Percentiles rank a stretch among this genome's conserved stretches.
Conservation (phyloP, 2,329 filamentous ascomycete species). For the Nothopassalora personata region DNA sequence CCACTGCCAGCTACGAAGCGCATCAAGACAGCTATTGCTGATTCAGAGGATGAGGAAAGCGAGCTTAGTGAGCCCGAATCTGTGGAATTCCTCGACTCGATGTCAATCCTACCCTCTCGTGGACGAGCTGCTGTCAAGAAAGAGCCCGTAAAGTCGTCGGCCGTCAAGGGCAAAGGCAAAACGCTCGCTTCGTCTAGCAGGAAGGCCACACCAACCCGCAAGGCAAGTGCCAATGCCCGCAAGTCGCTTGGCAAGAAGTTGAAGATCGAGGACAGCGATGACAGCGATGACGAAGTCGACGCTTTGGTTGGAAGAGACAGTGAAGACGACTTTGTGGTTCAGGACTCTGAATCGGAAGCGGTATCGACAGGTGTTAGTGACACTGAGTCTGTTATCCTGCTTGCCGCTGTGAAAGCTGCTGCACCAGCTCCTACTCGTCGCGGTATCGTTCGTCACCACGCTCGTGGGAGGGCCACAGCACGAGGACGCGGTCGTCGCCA, state of each 20-base stretch:
- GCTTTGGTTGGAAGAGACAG: slow-evolving; percentile 31
- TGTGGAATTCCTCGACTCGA: slow-evolving; percentile 19
- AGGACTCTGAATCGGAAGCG: slow-evolving; percentile 31
- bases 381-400: slow-evolving; percentile 30
- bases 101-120: slow-evolving; percentile 7
- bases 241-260: slow-evolving; percentile 26
- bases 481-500: slow-evolving; percentile 18
- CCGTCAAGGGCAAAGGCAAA: slow-evolving; percentile 17
- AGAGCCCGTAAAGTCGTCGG: not conserved
- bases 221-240: slow-evolving; percentile 21
- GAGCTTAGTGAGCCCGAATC: slow-evolving; percentile 29
- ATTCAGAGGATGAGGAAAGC: slow-evolving; percentile 28
- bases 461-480: not conserved
- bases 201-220: slow-evolving; percentile 15
- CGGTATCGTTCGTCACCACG: not conserved
- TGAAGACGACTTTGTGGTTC: slow-evolving; percentile 25
- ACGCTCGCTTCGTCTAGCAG: not conserved
- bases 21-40: slow-evolving; percentile 23
- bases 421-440: not conserved
- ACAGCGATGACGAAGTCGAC: slow-evolving; percentile 34
- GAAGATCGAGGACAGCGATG: slow-evolving; percentile 38
- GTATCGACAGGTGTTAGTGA: slow-evolving; percentile 27
- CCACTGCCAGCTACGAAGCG: slow-evolving; percentile 24
- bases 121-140: not conserved
- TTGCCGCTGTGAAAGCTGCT: slow-evolving; percentile 12